Conservation (phyloP, 805 yeast genomes). For the Barnettozyma vustinii region DNA sequence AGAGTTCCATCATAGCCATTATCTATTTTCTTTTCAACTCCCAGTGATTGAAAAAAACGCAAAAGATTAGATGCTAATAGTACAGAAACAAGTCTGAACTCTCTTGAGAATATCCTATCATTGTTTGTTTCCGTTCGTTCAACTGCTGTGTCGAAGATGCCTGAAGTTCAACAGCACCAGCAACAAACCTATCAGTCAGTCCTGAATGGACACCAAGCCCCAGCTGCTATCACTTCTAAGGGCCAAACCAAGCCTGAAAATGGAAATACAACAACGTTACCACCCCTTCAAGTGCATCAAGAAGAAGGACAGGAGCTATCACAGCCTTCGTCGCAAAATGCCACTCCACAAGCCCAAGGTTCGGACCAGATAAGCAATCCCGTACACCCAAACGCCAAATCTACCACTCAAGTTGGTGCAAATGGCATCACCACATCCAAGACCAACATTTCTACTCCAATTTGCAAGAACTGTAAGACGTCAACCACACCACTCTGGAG, state of each 20-base stretch:
- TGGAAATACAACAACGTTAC: neutral
- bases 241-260: neutral
- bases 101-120: neutral
- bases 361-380: slow-evolving; percentile 11
- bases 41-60: neutral
- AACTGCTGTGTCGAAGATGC: neutral
- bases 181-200: slow-evolving; percentile 1
- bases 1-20: neutral
- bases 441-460: slow-evolving; percentile 56
- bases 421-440: slow-evolving; percentile 64
- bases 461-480: slow-evolving; percentile 87
- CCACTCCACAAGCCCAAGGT: neutral
- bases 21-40: neutral
- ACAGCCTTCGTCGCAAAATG: neutral
- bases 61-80: slow-evolving; percentile 2
- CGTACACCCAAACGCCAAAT: slow-evolving; percentile 50
- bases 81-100: neutral
- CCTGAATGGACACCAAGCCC: slow-evolving; percentile 1
- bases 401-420: slow-evolving; percentile 46
- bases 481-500: slow-evolving; percentile 95
- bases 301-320: neutral
- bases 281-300: neutral
- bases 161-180: slow-evolving; percentile 2
- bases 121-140: neutral
- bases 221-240: neutral